Conservation (phyloP, 306 rosid genomes). For the Benincasa hispida region DNA sequence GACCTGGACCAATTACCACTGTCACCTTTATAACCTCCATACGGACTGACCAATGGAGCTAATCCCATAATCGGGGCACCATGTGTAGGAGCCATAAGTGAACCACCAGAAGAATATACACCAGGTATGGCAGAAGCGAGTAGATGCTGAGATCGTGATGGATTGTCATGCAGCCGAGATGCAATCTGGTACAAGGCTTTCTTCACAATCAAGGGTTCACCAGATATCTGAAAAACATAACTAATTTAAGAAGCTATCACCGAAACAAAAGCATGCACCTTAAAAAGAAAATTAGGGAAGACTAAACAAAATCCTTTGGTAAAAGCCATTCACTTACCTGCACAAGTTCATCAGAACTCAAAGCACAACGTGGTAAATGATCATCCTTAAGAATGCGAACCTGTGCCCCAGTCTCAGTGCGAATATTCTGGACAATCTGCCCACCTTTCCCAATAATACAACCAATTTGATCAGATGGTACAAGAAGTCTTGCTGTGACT, state of each 20-base stretch:
- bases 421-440: constrained; percentile 69
- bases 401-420: constrained; percentile 85
- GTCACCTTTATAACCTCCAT: constrained; percentile 86
- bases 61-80: constrained; percentile 80
- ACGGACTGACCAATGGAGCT: constrained; percentile 64
- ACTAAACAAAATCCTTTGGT: background rate
- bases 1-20: constrained; percentile 85
- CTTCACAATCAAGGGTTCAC: constrained; percentile 64
- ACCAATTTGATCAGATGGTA: constrained; percentile 96
- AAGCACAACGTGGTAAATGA: constrained; percentile 66
- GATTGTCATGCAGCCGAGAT: constrained; percentile 80
- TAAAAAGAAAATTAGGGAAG: background rate
- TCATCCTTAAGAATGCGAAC: constrained; percentile 94
- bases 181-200: constrained; percentile 79
- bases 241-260: constrained; percentile 5
- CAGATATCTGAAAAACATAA: constrained; percentile 52
- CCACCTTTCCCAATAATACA: constrained; percentile 95
- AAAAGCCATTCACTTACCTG: constrained; percentile 35
- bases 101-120: constrained; percentile 46
- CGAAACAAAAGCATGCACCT: background rate
- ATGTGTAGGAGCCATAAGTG: constrained; percentile 54
- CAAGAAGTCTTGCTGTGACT: constrained; percentile 70
- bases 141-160: constrained; percentile 87
- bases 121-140: constrained; percentile 53
- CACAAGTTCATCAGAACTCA: constrained; percentile 86